A percentile compares a stretch with the other conserved stretches of the same genome.
These are phyloP conservation scores for Fusarium illudens DNA, from an alignment of 2,329 filamentous ascomycete genomes.

Conservation along the genomic window DNA sequence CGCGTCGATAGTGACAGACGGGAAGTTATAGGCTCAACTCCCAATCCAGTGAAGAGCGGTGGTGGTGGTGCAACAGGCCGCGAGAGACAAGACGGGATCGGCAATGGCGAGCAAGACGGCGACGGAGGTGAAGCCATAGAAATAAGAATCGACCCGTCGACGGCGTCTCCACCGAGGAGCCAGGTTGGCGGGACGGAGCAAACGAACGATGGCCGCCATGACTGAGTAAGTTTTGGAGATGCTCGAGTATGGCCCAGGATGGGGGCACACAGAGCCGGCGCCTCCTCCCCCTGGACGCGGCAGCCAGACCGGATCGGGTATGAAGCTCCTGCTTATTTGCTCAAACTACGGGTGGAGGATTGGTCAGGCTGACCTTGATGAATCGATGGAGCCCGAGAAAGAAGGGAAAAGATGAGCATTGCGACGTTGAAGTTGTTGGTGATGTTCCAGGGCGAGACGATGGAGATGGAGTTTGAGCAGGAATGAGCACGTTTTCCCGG, in stretches of 20 bases:
- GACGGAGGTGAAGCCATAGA: slow-evolving; percentile 33
- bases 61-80: slow-evolving; percentile 1
- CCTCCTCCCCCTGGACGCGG: slow-evolving; percentile 34
- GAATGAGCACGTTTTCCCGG: slow-evolving; percentile 50
- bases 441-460: background rate
- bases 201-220: slow-evolving; percentile 1
- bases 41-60: background rate
- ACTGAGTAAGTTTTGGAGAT: slow-evolving; percentile 29
- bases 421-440: background rate
- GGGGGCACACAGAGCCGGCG: background rate
- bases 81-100: slow-evolving; percentile 7
- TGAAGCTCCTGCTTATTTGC: slow-evolving; percentile 36
- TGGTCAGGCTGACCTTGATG: slow-evolving; percentile 18
- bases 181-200: background rate
- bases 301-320: slow-evolving; percentile 35
- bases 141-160: slow-evolving; percentile 34
- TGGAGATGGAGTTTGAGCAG: slow-evolving; percentile 43
- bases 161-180: slow-evolving; percentile 23
- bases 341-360: slow-evolving; percentile 21
- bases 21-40: slow-evolving; percentile 7
- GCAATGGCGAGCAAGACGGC: background rate
- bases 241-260: slow-evolving; percentile 2
- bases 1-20: background rate
- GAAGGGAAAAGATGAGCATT: background rate
- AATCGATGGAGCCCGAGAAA: background rate